phyloP scores from a whole-genome alignment of 139 green algal species.

The Chlorella sp. region DNA sequence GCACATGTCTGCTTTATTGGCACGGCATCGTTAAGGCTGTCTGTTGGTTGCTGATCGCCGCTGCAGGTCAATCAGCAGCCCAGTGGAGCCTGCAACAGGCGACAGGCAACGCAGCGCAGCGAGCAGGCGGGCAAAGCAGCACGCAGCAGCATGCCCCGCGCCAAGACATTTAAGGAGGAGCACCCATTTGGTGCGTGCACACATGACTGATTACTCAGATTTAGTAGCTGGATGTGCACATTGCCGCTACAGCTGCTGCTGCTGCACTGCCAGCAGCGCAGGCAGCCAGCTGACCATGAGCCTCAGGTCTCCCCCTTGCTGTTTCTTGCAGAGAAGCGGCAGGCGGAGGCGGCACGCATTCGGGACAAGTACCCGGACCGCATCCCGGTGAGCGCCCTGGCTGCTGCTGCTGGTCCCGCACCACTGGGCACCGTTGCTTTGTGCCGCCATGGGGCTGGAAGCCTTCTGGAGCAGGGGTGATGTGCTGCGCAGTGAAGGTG shows the following conservation, averaged over 20 bases:
- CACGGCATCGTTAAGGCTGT: no score
- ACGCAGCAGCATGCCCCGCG: neutral
- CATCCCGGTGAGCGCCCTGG: conserved; percentile 6
- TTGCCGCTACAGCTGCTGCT: neutral
- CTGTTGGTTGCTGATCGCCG: no score
- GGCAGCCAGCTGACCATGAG: neutral
- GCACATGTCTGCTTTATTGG: no score
- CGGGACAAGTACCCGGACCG: conserved; percentile 82
- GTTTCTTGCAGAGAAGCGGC: conserved; percentile 90
- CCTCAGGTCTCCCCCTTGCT: neutral
- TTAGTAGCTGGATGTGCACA: neutral
- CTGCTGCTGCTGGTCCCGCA: neutral
- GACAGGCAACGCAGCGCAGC: no score
- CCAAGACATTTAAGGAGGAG: conserved; percentile 86
- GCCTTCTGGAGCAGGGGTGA: no score
- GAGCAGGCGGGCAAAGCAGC: no score
- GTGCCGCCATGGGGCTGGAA: no score
- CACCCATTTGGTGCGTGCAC: conserved; percentile 79
- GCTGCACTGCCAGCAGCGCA: neutral
- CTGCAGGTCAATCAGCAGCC: no score
- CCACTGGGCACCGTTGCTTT: neutral
- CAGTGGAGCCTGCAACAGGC: no score
- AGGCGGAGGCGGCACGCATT: conserved; percentile 92
- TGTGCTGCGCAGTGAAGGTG: neutral
- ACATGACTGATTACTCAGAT: conserved; percentile 7